Base-by-base conservation (phyloP, 2,329 filamentous ascomycete species). In the Ophiostoma angusticollis region DNA sequence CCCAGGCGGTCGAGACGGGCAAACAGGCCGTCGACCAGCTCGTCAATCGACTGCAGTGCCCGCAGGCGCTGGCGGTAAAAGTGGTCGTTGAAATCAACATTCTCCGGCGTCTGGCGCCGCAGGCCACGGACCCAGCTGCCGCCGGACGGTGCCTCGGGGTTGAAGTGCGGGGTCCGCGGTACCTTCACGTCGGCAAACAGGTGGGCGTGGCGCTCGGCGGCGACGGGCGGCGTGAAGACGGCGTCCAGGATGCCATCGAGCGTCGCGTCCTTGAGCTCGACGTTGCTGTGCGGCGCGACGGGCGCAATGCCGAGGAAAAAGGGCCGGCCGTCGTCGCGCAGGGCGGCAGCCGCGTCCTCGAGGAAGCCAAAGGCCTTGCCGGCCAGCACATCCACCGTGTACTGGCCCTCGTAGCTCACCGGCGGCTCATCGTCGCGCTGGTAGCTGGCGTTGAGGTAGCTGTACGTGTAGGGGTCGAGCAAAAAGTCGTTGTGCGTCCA, bases 241-340 rank as follows among this genome's bases (percentile, higher is more conserved):
- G 18, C 43, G 6, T 25, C 30, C 3, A 35, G 17, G 29, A 38
- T 25, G 31, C 54, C 47, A 3, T 49, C 44, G 42, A 51, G 11
- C 29, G 45, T 45, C 33, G n/a, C 7, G 5, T 0, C 16, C 6
- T 8, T 17, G 14, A 37, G 46, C 31, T 61, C 56, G 4, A 68
- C 59, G 43, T 77, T 74, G 17, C 68, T 67, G 48, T 85, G 80
- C 1, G 80, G 80, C 0, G 73, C 78, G 6, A 78, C 66, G 0
- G 80, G 80, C 0, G 79, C 73, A 8, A 81, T 63, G 0, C 67
- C 68, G 4, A 85, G 53, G 51, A 84, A 84, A 56, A 83, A 84
- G 0, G 80, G 80, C 35, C 66, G 61, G 0, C 63, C 56, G 0
- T 63, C 59, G 0, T 57, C 52, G 16, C 67, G 61, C 0, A 63